Conservation (phyloP, 768 basidiomycete species). For the Mycena metata region DNA sequence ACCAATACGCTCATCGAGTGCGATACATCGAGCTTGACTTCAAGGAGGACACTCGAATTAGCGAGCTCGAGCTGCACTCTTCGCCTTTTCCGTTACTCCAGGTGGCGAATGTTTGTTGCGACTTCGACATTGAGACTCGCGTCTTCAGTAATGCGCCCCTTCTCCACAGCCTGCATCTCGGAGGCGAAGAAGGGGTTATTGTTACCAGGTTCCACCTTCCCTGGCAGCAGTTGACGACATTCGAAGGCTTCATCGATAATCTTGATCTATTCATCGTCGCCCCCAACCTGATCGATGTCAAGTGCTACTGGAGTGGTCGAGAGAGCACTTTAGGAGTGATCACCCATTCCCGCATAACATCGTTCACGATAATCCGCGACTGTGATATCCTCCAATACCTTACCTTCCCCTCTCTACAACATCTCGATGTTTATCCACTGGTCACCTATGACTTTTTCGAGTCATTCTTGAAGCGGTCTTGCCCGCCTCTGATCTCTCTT, state of each 20-base stretch:
- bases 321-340: neutral
- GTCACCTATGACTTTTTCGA: too few relatives aligned
- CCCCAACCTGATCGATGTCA: constrained; percentile 4
- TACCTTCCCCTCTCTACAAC: neutral
- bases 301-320: neutral
- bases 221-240: constrained; percentile 5
- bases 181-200: neutral
- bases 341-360: neutral
- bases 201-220: neutral
- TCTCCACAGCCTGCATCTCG: neutral
- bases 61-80: too few relatives aligned
- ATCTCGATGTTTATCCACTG: too few relatives aligned
- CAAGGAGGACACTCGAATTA: too few relatives aligned
- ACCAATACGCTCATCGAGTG: neutral
- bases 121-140: too few relatives aligned
- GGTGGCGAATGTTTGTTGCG: too few relatives aligned
- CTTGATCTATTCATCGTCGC: constrained; percentile 4
- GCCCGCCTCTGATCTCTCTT: neutral
- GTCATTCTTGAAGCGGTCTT: neutral
- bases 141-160: neutral
- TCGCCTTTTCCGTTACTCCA: too few relatives aligned
- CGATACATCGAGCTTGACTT: neutral
- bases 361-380: neutral
- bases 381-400: neutral
- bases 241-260: neutral